phyloP scores from a whole-genome alignment of 225 moss, liverwort and hornwort species.

The Pseudoscleropodium purum region DNA sequence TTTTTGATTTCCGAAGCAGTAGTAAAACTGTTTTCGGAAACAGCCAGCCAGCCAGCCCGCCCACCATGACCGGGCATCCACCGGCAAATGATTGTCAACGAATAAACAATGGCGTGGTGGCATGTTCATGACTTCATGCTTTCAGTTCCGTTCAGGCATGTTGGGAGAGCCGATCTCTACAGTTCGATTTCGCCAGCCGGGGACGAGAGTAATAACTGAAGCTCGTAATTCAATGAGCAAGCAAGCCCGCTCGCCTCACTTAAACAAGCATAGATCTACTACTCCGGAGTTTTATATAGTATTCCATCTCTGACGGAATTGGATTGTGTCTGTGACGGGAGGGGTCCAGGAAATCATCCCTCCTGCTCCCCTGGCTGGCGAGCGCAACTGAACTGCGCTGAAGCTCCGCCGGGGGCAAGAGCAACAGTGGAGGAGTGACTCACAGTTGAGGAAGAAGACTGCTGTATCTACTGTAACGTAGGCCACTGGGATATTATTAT shows the following conservation, averaged over 20 bases:
- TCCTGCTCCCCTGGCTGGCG: background rate
- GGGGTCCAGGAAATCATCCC: background rate
- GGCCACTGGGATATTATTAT: background rate
- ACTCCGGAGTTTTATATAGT: background rate
- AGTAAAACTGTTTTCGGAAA: background rate
- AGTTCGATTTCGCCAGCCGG: background rate
- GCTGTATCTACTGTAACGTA: too few relatives aligned
- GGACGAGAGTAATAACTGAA: background rate
- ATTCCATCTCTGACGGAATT: background rate
- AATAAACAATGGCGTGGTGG: background rate
- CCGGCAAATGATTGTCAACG: background rate
- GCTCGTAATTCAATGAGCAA: background rate
- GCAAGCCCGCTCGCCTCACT: too few relatives aligned
- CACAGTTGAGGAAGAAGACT: too few relatives aligned
- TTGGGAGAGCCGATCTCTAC: background rate
- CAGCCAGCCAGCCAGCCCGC: background rate
- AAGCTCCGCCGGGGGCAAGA: background rate
- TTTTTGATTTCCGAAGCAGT: background rate
- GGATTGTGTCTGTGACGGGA: background rate
- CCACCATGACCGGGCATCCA: background rate
- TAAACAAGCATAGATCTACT: background rate
- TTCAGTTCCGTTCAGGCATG: background rate
- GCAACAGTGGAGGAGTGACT: background rate
- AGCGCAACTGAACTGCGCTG: background rate
- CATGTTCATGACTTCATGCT: background rate